phyloP scores from a whole-genome alignment of 495 filamentous ascomycete genomes.

The Penicillium lagena region DNA sequence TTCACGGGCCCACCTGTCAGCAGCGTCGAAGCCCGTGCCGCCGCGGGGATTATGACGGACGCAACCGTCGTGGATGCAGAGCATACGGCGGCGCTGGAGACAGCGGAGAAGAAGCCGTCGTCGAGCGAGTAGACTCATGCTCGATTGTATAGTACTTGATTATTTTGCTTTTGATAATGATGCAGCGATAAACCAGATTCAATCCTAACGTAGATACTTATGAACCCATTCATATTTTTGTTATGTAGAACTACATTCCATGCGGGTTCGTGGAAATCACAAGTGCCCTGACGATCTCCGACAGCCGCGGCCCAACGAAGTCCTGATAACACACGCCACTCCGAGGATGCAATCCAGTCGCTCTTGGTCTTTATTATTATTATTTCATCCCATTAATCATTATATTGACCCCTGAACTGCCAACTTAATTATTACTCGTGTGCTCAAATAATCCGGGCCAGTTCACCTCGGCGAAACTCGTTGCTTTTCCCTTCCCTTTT shows the following conservation, averaged over 20 bases:
- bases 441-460: no score
- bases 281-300: slow-evolving; percentile 26
- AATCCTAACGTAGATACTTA: no score
- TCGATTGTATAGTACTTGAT: not conserved
- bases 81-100: slow-evolving; percentile 5
- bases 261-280: slow-evolving; percentile 11
- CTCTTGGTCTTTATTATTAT: not conserved
- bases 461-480: not conserved
- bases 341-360: not conserved
- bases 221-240: no score
- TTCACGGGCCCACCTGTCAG: slow-evolving; percentile 61
- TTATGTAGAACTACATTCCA: not conserved
- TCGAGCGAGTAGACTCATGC: not conserved
- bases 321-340: slow-evolving; percentile 5
- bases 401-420: not conserved
- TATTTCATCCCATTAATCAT: not conserved
- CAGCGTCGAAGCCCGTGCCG: slow-evolving; percentile 26
- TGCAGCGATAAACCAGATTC: not conserved
- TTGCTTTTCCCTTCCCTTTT: not conserved
- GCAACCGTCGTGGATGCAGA: slow-evolving; percentile 20
- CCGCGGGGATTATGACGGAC: slow-evolving; percentile 28
- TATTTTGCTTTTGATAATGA: not conserved
- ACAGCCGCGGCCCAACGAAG: slow-evolving; percentile 30
- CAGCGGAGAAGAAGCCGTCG: slow-evolving; percentile 13
- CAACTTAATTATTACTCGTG: no score